Evolutionary conservation across 176 grass and related monocot species (phyloP).

Genomic region (Carex parvula): DNA sequence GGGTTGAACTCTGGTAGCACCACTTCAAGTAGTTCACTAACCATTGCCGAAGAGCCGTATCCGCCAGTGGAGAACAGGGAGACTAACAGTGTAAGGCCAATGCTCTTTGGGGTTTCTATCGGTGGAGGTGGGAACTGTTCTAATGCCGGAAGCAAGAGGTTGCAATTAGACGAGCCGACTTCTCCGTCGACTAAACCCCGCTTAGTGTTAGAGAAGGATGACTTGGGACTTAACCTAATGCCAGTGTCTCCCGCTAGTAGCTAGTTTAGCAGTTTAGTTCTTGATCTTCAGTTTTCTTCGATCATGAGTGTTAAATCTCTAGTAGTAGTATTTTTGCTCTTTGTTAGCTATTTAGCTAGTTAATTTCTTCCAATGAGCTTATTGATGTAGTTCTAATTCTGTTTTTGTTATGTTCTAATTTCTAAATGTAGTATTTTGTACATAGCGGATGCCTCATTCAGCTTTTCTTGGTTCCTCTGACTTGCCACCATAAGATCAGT

Average conservation of each 20-base stretch:
- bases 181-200: constrained; percentile 62
- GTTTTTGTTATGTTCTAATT: constrained; percentile 13
- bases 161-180: constrained; percentile 25
- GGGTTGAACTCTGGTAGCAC: constrained; percentile 55
- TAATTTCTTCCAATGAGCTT: constrained; percentile 14
- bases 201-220: constrained; percentile 41
- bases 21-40: constrained; percentile 92
- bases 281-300: constrained; percentile 10
- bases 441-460: not conserved
- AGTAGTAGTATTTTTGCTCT: not conserved
- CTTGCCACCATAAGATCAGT: not conserved
- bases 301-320: constrained; percentile 11
- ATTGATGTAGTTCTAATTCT: constrained; percentile 17
- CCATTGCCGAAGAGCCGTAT: constrained; percentile 76
- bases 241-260: constrained; percentile 47
- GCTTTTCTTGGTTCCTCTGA: not conserved
- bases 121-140: not conserved
- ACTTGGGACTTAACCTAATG: constrained; percentile 50
- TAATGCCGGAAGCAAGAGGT: constrained; percentile 43
- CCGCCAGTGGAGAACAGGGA: constrained; percentile 39
- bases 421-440: constrained; percentile 26
- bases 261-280: constrained; percentile 7
- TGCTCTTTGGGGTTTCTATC: constrained; percentile 78
- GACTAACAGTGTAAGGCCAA: constrained; percentile 45
- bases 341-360: constrained; percentile 26